Evolutionary conservation across 2,329 filamentous ascomycete genomes (phyloP).

Genomic region (Lasiodiplodia sp.): DNA sequence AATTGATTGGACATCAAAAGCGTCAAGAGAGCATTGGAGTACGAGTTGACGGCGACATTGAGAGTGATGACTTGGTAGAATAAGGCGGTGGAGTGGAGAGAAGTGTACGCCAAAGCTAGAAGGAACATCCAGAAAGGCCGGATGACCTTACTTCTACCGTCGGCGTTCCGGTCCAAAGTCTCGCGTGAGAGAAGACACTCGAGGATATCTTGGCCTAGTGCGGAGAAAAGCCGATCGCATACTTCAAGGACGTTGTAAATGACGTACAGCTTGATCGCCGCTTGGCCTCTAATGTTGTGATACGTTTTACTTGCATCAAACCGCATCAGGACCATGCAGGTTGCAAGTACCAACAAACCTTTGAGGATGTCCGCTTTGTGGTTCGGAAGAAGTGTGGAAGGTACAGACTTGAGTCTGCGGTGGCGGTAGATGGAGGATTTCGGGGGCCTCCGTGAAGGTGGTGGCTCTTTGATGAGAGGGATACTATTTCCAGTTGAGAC

Average conservation of each 20-base stretch:
- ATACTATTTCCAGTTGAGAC: slow-evolving; percentile 27
- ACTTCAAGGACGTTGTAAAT: slow-evolving; percentile 98
- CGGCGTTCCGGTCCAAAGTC: slow-evolving; percentile 84
- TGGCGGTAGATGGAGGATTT: slow-evolving; percentile 59
- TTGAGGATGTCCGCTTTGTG: slow-evolving; percentile 97
- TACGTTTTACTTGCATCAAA: slow-evolving; percentile 98
- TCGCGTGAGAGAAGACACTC: slow-evolving; percentile 95
- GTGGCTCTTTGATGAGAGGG: slow-evolving; percentile 37
- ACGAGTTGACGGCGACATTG: slow-evolving; percentile 98
- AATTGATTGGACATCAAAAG: slow-evolving; percentile 97
- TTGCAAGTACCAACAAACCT: slow-evolving; percentile 85
- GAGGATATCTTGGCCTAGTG: slow-evolving; percentile 92
- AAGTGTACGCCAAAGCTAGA: slow-evolving; percentile 85
- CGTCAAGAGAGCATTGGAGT: slow-evolving; percentile 93
- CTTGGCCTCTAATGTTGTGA: slow-evolving; percentile 94
- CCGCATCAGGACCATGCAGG: slow-evolving; percentile 83
- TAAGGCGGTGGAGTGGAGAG: slow-evolving; percentile 82
- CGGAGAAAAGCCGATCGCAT: slow-evolving; percentile 86
- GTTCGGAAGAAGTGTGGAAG: slow-evolving; percentile 82
- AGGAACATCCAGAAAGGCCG: slow-evolving; percentile 91
- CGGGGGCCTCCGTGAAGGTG: slow-evolving; percentile 41
- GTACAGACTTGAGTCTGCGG: slow-evolving; percentile 80
- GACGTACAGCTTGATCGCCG: slow-evolving; percentile 97
- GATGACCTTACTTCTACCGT: slow-evolving; percentile 89
- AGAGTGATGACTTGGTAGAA: slow-evolving; percentile 98